Percentiles rank a stretch among this genome's conserved stretches.
phyloP scores from a whole-genome alignment of 192 early-diverging fungal species.

The Coemansia sp. region DNA sequence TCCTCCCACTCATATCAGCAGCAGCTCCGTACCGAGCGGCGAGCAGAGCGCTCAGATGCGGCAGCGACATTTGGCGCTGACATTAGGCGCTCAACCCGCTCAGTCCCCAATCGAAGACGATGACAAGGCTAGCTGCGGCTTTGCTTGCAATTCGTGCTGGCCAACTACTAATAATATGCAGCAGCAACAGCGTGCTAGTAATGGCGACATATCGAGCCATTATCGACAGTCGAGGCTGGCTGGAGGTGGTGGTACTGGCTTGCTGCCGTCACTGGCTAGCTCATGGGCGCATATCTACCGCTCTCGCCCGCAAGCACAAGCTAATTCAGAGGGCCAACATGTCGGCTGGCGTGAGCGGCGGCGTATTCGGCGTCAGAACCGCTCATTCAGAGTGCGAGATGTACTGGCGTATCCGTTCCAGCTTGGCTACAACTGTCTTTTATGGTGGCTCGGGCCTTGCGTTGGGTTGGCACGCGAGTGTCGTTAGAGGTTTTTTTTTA shows the following conservation, averaged over 20 bases:
- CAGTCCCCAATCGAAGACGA: neutral
- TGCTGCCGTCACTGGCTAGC: conserved; percentile 17
- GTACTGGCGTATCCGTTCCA: conserved; percentile 35
- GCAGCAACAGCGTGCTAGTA: neutral
- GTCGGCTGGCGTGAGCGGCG: conserved; percentile 9
- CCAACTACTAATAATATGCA: neutral
- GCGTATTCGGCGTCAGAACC: conserved; percentile 1
- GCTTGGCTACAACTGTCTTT: conserved; percentile 45
- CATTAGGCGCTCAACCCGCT: neutral
- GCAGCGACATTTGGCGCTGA: conserved; percentile 1
- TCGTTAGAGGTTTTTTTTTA: too few relatives aligned
- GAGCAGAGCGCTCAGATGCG: conserved; percentile 2
- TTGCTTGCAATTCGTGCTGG: conserved; percentile 5
- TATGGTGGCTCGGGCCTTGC: conserved; percentile 43
- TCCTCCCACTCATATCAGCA: neutral
- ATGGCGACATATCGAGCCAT: neutral
- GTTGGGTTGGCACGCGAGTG: conserved; percentile 25
- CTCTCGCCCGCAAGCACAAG: conserved; percentile 10
- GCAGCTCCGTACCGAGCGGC: neutral
- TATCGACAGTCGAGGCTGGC: neutral
- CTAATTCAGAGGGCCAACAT: neutral
- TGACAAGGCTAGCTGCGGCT: neutral
- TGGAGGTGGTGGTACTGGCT: neutral
- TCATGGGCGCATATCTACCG: conserved; percentile 48
- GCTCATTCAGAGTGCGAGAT: conserved; percentile 20